Evolutionary conservation across 225 moss, liverwort and hornwort species (phyloP).

Genomic region (Polytrichum formosum): DNA sequence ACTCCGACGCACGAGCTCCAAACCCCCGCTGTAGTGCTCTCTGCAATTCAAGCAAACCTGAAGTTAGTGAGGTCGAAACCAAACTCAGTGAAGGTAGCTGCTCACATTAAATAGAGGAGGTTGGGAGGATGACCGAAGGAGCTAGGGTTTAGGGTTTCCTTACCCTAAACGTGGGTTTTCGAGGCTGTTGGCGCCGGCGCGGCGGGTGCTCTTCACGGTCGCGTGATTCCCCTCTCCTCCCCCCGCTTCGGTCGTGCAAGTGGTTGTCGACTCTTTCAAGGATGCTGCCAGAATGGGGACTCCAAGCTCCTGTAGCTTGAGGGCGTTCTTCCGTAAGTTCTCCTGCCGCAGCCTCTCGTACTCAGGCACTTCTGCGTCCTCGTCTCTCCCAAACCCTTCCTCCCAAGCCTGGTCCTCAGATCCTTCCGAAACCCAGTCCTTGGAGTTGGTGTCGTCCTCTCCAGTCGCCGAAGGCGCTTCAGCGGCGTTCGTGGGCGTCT

Average conservation of each 20-base stretch:
- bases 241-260: no score
- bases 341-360: neutral
- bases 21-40: neutral
- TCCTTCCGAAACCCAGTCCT: neutral
- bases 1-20: neutral
- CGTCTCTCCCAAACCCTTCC: no score
- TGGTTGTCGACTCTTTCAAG: neutral
- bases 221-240: no score
- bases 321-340: neutral
- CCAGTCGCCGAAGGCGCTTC: no score
- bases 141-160: neutral
- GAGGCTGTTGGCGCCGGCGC: neutral
- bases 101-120: no score
- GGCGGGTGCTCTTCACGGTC: no score
- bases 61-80: neutral
- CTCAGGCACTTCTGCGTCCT: no score
- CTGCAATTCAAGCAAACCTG: neutral
- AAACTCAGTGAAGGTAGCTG: no score
- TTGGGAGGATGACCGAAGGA: no score
- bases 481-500: no score
- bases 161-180: neutral
- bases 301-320: no score
- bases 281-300: neutral
- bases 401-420: neutral
- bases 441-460: neutral